These are phyloP conservation scores for Inga oerstediana DNA, from an alignment of 306 rosid genomes.

Conservation along the genomic window DNA sequence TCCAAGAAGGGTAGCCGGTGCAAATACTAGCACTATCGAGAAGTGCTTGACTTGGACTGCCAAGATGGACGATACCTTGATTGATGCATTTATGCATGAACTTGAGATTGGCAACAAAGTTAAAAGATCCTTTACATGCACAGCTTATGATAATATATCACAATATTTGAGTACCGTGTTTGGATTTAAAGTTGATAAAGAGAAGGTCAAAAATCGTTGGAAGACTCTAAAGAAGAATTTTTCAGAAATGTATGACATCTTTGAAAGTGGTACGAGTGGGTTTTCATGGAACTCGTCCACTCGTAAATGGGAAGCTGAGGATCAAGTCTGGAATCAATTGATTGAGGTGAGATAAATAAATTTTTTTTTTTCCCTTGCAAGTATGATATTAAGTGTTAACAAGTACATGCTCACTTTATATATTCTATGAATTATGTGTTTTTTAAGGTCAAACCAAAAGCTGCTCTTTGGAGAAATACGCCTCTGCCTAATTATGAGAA, in stretches of 20 bases:
- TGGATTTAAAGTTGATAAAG: neutral
- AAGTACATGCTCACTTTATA: neutral
- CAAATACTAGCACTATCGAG: neutral
- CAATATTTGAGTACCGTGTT: neutral
- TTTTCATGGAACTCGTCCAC: neutral
- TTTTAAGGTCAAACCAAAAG: slow-evolving; percentile 1
- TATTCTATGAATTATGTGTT: neutral
- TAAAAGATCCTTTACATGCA: neutral
- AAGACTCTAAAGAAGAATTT: neutral
- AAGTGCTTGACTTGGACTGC: neutral
- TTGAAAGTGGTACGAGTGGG: neutral
- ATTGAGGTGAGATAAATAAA: neutral
- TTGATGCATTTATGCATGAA: neutral
- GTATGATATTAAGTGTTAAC: neutral
- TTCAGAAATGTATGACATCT: neutral
- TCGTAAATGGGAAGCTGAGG: neutral
- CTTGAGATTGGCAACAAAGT: neutral
- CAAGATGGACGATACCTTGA: neutral
- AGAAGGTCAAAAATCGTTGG: neutral
- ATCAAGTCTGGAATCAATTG: neutral
- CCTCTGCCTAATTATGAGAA: neutral
- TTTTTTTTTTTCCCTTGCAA: neutral
- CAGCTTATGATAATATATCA: neutral
- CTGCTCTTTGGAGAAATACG: neutral
- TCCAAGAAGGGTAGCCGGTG: neutral